Evolutionary conservation across 73 alveolate genomes (phyloP).

Genomic region (Paramecium sexaurelia): DNA sequence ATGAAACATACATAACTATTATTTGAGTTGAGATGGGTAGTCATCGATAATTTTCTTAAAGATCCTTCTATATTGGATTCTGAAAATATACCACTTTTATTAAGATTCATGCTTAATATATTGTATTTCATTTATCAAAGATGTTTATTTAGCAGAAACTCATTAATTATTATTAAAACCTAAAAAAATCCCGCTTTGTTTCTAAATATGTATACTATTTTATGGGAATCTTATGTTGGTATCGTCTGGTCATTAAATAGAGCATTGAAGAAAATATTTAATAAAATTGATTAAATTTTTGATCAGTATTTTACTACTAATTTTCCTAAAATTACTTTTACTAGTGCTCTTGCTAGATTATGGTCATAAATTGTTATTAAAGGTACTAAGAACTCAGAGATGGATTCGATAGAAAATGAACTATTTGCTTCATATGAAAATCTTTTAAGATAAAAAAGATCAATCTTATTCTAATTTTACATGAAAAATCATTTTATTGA

Average conservation of each 20-base stretch:
- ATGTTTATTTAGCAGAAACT: conserved; percentile 32
- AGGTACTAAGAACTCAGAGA: background rate
- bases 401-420: background rate
- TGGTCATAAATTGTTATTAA: conserved; percentile 37
- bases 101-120: background rate
- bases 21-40: conserved; percentile 49
- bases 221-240: conserved; percentile 39
- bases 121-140: conserved; percentile 15
- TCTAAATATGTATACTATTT: background rate
- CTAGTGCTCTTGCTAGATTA: conserved; percentile 6
- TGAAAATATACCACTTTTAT: conserved; percentile 9
- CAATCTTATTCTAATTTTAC: background rate
- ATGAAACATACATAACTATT: background rate
- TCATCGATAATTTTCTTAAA: conserved; percentile 29
- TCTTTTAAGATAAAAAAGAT: background rate
- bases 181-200: conserved; percentile 12
- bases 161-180: background rate
- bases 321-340: background rate
- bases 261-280: background rate
- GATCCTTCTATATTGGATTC: background rate
- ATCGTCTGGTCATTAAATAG: background rate
- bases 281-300: background rate
- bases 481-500: background rate
- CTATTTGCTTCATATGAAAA: background rate
- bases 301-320: background rate